Base-by-base conservation (phyloP, 192 early-diverging fungal genomes). In the Linnemannia hyalina region DNA sequence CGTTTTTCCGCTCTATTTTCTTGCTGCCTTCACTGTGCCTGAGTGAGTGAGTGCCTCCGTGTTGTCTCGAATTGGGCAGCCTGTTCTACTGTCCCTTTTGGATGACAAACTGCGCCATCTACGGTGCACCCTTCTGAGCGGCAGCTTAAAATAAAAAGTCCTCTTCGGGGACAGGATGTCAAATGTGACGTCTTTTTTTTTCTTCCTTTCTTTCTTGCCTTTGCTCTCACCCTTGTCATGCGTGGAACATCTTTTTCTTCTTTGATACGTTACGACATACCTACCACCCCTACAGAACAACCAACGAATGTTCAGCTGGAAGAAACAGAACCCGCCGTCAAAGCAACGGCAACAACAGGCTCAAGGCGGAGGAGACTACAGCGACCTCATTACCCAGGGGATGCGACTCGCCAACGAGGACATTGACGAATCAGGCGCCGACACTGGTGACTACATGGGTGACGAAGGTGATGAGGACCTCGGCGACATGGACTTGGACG, bases 401-500 rank as follows among this genome's bases (percentile, higher is more conserved):
- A 69, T 86, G 80, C 69, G 72, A 22, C 79, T 86, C 36, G 84
- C 84, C 29, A 85, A 76, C 38, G 79, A 80, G 42, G 84, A 86
- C 76, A 74, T 81, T 72, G 74, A 68, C 63, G 73, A 75, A 52
- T 49, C 40, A 42, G 57, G 55, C 16, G 81, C 46, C 55, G 88
- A 83, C 36, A 68, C 78, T 49, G 74, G 79, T 1, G 80, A 88
- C 23, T 63, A 80, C 65, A 57, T 76, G 40, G 73, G 68, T 7
- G 80, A 75, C 20, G 85, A 82, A n/a, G 71, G 76, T 16, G 77
- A 70, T 55, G 83, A 80, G 36, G 81, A 85, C 71, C 49, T 88
- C 4, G 88, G 72, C 22, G 92, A 89, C 49, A 76, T 77, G 32
- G 92, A 92, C 72, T 41, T 92, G 16, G 76, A 89, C 71, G 89